Evolutionary conservation across 225 moss, liverwort and hornwort species (phyloP), one percentile per base, ranked within the genome.

Genomic region (Anthoceros angustus): DNA sequence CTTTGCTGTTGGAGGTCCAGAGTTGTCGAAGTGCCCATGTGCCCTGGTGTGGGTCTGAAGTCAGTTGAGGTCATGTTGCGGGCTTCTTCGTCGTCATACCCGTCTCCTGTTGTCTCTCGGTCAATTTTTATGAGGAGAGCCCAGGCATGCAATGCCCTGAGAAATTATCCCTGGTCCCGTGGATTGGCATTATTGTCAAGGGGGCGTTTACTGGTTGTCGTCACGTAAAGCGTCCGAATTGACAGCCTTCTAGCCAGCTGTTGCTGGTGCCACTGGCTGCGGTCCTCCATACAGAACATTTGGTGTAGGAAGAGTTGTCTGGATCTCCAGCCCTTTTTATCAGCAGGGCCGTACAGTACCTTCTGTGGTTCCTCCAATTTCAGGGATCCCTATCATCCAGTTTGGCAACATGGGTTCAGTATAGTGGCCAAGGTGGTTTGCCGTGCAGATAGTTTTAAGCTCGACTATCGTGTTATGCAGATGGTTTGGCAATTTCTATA

Each of bases 1-100:
- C 85, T 85, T 81, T 98, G 92, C 91, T 87, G 92, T 88, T 98
- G 98, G 92, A 92, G 89, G 98, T 98, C n/a, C 98, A 98, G 98
- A 92, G 98, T 98, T 77, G 80, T 80, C 78, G 81, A 75, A 77
- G 73, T 76, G 73, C 80, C 76, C 75, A 77, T 74, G 73, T 77
- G 72, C 81, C 77, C 71, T 81, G 81, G 81, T 78, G 80, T 81
- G 63, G 63, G 81, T 81, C 81, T 77, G 78, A 73, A 78, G 81
- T 81, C 81, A 71, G 78, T 81, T 81, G 78, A 78, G 77, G 78
- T 81, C 81, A 75, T 81, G 70, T 81, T 81, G 81, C 81, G 81
- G 81, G 75, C 81, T 72, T 81, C 81, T 81, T 75, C 49, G 49
- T 50, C 49, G 49, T n/a, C n/a, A n/a, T 50, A 50, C n/a, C n/a